Evolutionary conservation across 2,329 filamentous ascomycete genomes (phyloP).

Genomic region (Exutisphaerella laricina): DNA sequence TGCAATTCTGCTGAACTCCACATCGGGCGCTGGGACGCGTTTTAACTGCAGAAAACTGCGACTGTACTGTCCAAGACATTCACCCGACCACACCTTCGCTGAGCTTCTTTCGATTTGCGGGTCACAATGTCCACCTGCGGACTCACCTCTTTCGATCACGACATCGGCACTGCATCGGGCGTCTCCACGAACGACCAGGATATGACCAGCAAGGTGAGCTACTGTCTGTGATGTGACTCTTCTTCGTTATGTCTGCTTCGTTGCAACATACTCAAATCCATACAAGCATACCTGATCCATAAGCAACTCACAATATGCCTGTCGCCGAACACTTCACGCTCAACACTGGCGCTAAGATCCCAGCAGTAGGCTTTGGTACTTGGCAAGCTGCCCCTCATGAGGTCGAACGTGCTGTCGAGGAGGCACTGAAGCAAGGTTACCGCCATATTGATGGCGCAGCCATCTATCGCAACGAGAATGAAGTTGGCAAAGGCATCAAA

Average conservation of each 20-base stretch:
- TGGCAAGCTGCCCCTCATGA: slow-evolving; percentile 35
- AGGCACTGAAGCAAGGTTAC: slow-evolving; percentile 37
- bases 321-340: slow-evolving; percentile 28
- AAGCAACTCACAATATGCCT: slow-evolving; percentile 7
- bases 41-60: no score
- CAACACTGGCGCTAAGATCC: slow-evolving; percentile 38
- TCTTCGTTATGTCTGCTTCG: neutral
- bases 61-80: no score
- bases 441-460: slow-evolving; percentile 37
- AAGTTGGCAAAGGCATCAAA: slow-evolving; percentile 26
- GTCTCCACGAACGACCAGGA: neutral
- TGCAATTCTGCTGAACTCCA: no score
- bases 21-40: no score
- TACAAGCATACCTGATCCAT: neutral
- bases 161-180: slow-evolving; percentile 15
- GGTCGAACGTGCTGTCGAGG: slow-evolving; percentile 24
- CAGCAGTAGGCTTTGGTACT: slow-evolving; percentile 37
- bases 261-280: neutral
- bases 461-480: slow-evolving; percentile 32
- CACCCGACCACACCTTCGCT: no score
- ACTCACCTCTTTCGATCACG: slow-evolving; percentile 10
- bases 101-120: no score
- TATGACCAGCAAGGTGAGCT: slow-evolving; percentile 15
- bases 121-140: no score
- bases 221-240: slow-evolving; percentile 5